Percentiles rank a stretch among this genome's conserved stretches.
Conservation (phyloP, 306 rosid species). For the Cicer yamashitae region DNA sequence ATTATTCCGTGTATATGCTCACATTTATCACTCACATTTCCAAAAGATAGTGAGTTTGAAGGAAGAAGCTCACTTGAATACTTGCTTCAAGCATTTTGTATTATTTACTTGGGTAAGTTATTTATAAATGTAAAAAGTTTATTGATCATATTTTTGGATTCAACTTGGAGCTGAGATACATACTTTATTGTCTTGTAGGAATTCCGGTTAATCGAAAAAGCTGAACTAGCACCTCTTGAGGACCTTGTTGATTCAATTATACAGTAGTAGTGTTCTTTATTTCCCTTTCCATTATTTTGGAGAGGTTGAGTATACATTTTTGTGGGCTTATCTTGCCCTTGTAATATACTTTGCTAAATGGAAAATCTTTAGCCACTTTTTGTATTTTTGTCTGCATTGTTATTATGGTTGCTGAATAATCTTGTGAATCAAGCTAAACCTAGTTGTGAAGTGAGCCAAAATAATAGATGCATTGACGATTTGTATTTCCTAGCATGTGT, state of each 20-base stretch:
- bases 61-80: slow-evolving; percentile 93
- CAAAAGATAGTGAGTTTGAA: slow-evolving; percentile 82
- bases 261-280: slow-evolving; percentile 43
- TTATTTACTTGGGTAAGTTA: slow-evolving; percentile 82
- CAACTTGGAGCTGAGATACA: slow-evolving; percentile 21
- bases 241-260: slow-evolving; percentile 83
- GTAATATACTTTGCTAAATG: slow-evolving; percentile 46
- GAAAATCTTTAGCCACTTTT: slow-evolving; percentile 31
- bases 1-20: slow-evolving; percentile 89
- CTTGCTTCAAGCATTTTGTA: slow-evolving; percentile 94
- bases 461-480: slow-evolving; percentile 15
- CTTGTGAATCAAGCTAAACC: slow-evolving; percentile 27
- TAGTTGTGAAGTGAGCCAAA: slow-evolving; percentile 33
- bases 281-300: slow-evolving; percentile 21
- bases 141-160: not conserved
- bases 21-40: slow-evolving; percentile 84
- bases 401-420: slow-evolving; percentile 17
- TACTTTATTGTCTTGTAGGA: slow-evolving; percentile 61
- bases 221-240: slow-evolving; percentile 78
- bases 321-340: slow-evolving; percentile 39
- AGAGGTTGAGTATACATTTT: slow-evolving; percentile 47
- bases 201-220: slow-evolving; percentile 73
- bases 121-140: not conserved
- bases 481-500: not conserved
- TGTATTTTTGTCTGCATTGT: slow-evolving; percentile 28